A percentile compares a stretch with the other conserved stretches of the same genome.
These are phyloP conservation scores for Zygosaccharomyces sapae DNA, from an alignment of 1,139 yeast species.

Conservation along the genomic window DNA sequence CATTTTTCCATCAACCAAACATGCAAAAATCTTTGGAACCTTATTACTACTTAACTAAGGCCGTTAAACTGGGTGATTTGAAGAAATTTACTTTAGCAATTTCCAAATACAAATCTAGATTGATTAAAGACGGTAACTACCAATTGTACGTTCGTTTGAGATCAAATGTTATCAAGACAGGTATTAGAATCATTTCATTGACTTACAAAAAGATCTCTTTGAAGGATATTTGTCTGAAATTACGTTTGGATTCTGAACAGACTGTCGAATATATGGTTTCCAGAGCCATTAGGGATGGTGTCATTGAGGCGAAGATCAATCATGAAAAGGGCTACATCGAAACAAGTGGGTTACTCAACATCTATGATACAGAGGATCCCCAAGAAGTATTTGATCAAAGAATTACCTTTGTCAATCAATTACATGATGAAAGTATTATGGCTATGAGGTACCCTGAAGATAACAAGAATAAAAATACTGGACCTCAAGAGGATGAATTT, in stretches of 20 bases:
- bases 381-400: conserved; percentile 88
- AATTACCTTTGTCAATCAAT: conserved; percentile 82
- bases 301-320: conserved; percentile 89
- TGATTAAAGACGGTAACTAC: conserved; percentile 75
- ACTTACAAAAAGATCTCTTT: conserved; percentile 88
- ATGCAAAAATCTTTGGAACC: conserved; percentile 65
- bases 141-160: conserved; percentile 85
- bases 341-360: conserved; percentile 78
- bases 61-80: conserved; percentile 90
- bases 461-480: conserved; percentile 21
- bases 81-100: conserved; percentile 75
- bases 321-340: conserved; percentile 92
- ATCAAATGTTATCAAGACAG: conserved; percentile 96
- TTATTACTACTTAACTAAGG: conserved; percentile 81
- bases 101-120: conserved; percentile 54
- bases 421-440: conserved; percentile 89
- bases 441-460: conserved; percentile 84
- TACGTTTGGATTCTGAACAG: conserved; percentile 90
- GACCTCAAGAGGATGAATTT: conserved; percentile 21
- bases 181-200: conserved; percentile 87
- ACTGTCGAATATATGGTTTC: conserved; percentile 96
- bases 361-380: conserved; percentile 84
- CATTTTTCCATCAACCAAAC: conserved; percentile 64
- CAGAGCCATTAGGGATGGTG: conserved; percentile 96
- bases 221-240: conserved; percentile 84